phyloP scores from a whole-genome alignment of 768 basidiomycete species.

The Solioccasus polychromus region DNA sequence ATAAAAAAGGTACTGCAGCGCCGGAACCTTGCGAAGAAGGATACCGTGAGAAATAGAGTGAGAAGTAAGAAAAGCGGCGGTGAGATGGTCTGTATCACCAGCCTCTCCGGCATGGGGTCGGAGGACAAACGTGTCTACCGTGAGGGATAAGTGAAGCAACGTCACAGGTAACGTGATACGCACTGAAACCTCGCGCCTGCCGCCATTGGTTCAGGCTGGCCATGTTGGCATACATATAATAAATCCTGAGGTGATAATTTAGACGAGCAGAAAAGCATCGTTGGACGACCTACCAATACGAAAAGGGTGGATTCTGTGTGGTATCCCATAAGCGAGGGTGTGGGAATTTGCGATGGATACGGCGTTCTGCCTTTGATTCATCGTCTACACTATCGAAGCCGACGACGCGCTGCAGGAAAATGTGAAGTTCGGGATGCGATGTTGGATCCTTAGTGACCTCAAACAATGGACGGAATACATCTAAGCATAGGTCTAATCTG shows the following conservation, averaged over 20 bases:
- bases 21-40: constrained; percentile 94
- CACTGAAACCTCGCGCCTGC: constrained; percentile 84
- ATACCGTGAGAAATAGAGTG: constrained; percentile 99
- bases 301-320: constrained; percentile 87
- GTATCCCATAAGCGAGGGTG: constrained; percentile 90
- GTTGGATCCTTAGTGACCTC: constrained; percentile 93
- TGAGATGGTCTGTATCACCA: constrained; percentile 95
- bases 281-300: constrained; percentile 71
- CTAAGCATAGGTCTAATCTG: constrained; percentile 38
- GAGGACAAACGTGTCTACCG: constrained; percentile 88
- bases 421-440: constrained; percentile 89
- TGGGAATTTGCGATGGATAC: constrained; percentile 92
- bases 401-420: constrained; percentile 91
- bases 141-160: constrained; percentile 1
- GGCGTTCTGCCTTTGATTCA: constrained; percentile 89
- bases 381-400: constrained; percentile 99
- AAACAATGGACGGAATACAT: constrained; percentile 90
- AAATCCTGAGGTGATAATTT: constrained; percentile 56
- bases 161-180: constrained; percentile 29
- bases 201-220: constrained; percentile 94
- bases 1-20: constrained; percentile 95
- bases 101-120: constrained; percentile 98
- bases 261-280: not conserved
- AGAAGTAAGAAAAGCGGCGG: constrained; percentile 92
- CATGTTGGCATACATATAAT: constrained; percentile 98